These are phyloP conservation scores for Saccharomycopsis hybrid DNA, from an alignment of 1,139 yeast species.

Conservation along the genomic window DNA sequence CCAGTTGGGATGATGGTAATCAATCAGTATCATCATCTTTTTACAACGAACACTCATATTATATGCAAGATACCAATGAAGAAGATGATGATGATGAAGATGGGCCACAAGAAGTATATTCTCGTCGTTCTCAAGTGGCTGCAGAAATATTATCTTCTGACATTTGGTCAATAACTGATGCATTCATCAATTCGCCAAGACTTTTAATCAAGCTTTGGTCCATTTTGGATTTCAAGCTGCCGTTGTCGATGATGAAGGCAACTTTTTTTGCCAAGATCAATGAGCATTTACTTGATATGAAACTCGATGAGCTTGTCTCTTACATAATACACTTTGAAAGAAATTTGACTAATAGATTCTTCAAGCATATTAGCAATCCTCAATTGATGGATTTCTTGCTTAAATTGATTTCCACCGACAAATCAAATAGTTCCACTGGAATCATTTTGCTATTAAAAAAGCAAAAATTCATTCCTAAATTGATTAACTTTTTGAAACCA, in stretches of 20 bases:
- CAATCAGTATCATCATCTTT: slow-evolving; percentile 1
- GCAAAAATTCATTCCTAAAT: slow-evolving; percentile 46
- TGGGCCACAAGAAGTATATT: slow-evolving; percentile 46
- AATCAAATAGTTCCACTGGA: slow-evolving; percentile 58
- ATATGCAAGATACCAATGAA: slow-evolving; percentile 23
- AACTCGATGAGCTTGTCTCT: slow-evolving; percentile 73
- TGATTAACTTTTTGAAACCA: slow-evolving; percentile 46
- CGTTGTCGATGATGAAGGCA: slow-evolving; percentile 70
- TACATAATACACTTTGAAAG: slow-evolving; percentile 58
- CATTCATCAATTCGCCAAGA: slow-evolving; percentile 71
- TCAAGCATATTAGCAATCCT: slow-evolving; percentile 75
- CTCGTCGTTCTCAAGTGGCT: slow-evolving; percentile 76
- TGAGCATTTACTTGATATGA: slow-evolving; percentile 88
- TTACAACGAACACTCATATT: slow-evolving; percentile 3
- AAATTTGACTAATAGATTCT: slow-evolving; percentile 58
- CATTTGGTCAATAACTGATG: slow-evolving; percentile 91
- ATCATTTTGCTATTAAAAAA: slow-evolving; percentile 38
- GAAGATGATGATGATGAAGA: slow-evolving; percentile 31
- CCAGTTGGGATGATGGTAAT: slow-evolving; percentile 1
- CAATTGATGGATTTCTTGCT: slow-evolving; percentile 71
- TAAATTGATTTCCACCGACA: slow-evolving; percentile 58
- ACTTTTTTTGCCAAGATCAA: slow-evolving; percentile 91
- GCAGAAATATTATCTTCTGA: slow-evolving; percentile 89
- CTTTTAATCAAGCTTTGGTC: slow-evolving; percentile 73
- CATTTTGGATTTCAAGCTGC: slow-evolving; percentile 56